A percentile compares a stretch with the other conserved stretches of the same genome.
phyloP scores from a whole-genome alignment of 192 early-diverging fungal genomes.

The Obelidium mucronatum region DNA sequence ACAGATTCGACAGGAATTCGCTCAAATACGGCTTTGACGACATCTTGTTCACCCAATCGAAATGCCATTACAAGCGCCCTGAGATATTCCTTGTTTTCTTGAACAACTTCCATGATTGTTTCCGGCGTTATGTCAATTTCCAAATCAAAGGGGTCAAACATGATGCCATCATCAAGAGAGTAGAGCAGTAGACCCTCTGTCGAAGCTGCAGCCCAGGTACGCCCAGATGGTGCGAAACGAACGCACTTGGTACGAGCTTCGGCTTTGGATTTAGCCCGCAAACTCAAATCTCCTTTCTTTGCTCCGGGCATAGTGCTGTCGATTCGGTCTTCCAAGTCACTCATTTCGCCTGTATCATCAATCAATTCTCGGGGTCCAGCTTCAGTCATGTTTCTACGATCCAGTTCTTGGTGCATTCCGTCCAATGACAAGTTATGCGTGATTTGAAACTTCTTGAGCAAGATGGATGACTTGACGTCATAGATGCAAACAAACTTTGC shows the following conservation, averaged over 20 bases:
- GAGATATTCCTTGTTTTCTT: constrained; percentile 77
- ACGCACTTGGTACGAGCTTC: constrained; percentile 87
- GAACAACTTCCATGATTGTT: constrained; percentile 76
- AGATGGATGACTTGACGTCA: constrained; percentile 72
- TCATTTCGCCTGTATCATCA: constrained; percentile 80
- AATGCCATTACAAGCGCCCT: constrained; percentile 92
- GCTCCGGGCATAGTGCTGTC: constrained; percentile 91
- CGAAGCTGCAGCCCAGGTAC: constrained; percentile 94
- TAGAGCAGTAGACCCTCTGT: constrained; percentile 97
- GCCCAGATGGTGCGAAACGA: constrained; percentile 91
- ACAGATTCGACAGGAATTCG: constrained; percentile 80
- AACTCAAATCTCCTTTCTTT: constrained; percentile 81
- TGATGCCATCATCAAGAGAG: constrained; percentile 88
- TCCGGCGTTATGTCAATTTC: constrained; percentile 96
- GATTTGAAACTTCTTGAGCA: constrained; percentile 92
- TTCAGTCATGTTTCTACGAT: constrained; percentile 93
- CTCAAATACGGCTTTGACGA: constrained; percentile 84
- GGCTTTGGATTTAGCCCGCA: constrained; percentile 70
- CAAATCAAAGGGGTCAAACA: constrained; percentile 98
- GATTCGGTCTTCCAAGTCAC: constrained; percentile 84
- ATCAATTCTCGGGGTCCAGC: constrained; percentile 86
- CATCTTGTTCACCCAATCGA: constrained; percentile 83
- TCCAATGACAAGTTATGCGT: constrained; percentile 93
- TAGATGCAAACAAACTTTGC: constrained; percentile 97
- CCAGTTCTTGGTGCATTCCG: constrained; percentile 88